A percentile compares a stretch with the other conserved stretches of the same genome.
Conservation (phyloP, 257 asterid genomes). For the Solanum piurae region DNA sequence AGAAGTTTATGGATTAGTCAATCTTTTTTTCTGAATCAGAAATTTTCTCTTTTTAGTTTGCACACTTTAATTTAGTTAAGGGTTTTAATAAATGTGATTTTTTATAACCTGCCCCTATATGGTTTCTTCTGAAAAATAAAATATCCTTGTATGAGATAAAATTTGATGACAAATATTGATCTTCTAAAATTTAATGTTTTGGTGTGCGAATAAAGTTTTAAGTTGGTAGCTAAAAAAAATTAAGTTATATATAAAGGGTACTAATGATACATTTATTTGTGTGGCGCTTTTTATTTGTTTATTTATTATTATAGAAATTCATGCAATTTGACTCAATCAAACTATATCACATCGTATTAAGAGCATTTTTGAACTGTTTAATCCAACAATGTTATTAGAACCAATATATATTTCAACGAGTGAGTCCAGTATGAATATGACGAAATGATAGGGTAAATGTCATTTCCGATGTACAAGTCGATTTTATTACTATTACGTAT, state of each 20-base stretch:
- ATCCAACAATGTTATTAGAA: neutral
- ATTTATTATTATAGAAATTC: too few relatives aligned
- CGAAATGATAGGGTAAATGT: neutral
- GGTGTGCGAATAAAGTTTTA: neutral
- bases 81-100: neutral
- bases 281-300: neutral
- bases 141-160: neutral
- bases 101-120: neutral
- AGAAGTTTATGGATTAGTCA: neutral
- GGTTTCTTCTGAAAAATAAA: neutral
- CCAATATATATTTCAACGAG: neutral
- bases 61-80: neutral
- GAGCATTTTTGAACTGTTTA: neutral
- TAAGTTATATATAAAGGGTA: neutral
- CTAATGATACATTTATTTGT: neutral
- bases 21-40: neutral
- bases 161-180: neutral
- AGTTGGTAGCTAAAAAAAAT: neutral
- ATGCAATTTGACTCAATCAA: neutral
- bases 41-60: neutral
- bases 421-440: neutral
- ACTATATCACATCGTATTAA: neutral
- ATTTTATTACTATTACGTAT: too few relatives aligned
- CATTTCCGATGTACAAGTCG: fast-evolving
- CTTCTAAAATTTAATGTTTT: neutral